Conservation (phyloP, 2,329 filamentous ascomycete genomes). For the Mycosphaerella sp. region DNA sequence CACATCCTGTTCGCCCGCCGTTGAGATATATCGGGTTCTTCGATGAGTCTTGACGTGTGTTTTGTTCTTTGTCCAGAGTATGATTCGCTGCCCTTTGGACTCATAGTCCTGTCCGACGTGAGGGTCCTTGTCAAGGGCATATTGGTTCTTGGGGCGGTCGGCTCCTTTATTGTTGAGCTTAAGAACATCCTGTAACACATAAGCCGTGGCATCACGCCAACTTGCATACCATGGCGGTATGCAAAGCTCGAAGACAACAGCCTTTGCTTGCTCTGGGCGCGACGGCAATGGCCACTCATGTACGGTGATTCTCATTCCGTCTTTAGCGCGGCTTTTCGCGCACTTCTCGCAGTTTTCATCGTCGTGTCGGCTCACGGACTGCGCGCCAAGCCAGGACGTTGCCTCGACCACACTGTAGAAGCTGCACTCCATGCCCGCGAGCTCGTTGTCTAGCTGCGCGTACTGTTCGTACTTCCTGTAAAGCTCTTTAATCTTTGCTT, state of each 20-base stretch:
- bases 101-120: slow-evolving; percentile 1
- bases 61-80: slow-evolving; percentile 44
- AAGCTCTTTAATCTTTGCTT: not conserved
- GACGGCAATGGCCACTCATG: slow-evolving; percentile 49
- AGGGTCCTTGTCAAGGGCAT: not conserved
- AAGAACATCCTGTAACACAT: slow-evolving; percentile 18
- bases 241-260: slow-evolving; percentile 49
- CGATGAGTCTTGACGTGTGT: slow-evolving; percentile 48
- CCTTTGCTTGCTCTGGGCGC: slow-evolving; percentile 34
- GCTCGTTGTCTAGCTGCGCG: too few relatives aligned
- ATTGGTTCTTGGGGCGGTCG: not conserved
- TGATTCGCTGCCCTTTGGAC: slow-evolving; percentile 24
- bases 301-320: slow-evolving; percentile 41
- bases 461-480: not conserved
- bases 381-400: too few relatives aligned
- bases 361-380: not conserved
- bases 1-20: slow-evolving; percentile 38
- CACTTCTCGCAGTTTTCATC: slow-evolving; percentile 42
- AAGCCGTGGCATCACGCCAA: slow-evolving; percentile 44
- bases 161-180: not conserved
- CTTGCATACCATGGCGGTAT: slow-evolving; percentile 41
- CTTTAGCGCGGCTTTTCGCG: slow-evolving; percentile 32
- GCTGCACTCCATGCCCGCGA: too few relatives aligned
- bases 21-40: slow-evolving; percentile 22
- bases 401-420: too few relatives aligned